Evolutionary conservation across 257 asterid genomes (phyloP).

Genomic region (Jacaranda copaia): DNA sequence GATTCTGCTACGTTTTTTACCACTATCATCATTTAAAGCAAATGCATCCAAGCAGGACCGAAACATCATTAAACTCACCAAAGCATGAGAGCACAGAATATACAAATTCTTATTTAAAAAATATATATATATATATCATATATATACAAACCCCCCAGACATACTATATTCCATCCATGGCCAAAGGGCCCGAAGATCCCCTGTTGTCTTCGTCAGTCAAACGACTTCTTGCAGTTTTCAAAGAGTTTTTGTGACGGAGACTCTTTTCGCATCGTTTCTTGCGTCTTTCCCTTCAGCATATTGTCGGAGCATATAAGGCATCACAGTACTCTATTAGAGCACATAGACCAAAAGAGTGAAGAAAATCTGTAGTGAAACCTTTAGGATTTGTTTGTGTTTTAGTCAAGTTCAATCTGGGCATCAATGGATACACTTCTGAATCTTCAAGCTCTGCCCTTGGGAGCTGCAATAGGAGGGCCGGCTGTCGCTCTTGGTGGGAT

Average conservation of each 20-base stretch:
- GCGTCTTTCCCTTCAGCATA: constrained; percentile 28
- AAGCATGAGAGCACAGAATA: too few relatives aligned
- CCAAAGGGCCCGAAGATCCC: background rate
- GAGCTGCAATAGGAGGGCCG: constrained; percentile 63
- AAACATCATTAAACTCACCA: constrained; percentile 8
- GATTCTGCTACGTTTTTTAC: background rate
- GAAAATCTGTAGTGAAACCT: background rate
- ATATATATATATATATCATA: too few relatives aligned
- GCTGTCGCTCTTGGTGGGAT: constrained; percentile 71
- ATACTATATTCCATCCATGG: background rate
- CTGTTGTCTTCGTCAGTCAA: constrained; percentile 15
- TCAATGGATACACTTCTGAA: constrained; percentile 56
- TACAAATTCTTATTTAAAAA: too few relatives aligned
- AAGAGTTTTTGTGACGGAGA: background rate
- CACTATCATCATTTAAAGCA: background rate
- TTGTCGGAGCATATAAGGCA: background rate
- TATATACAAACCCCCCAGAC: background rate
- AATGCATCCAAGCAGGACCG: background rate
- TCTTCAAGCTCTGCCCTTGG: constrained; percentile 54
- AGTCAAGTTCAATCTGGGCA: background rate
- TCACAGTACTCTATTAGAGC: background rate
- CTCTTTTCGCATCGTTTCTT: background rate
- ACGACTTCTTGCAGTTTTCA: background rate
- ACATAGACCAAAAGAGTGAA: background rate
- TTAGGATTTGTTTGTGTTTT: background rate